phyloP scores from a whole-genome alignment of 129 eudicot species.

The Artemisia annua region DNA sequence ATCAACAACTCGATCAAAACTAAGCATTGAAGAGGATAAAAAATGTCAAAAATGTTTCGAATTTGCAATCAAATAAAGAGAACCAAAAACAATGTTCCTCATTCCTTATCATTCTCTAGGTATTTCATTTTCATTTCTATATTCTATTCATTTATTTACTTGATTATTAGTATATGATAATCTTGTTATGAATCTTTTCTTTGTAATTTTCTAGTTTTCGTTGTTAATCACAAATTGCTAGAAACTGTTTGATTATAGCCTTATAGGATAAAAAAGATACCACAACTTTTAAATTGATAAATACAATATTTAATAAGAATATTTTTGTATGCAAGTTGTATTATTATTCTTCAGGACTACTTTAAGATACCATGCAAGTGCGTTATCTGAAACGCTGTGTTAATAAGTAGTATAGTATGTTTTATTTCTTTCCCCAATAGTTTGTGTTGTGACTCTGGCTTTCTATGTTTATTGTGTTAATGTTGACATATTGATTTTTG shows the following conservation, averaged over 20 bases:
- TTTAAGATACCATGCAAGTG: not conserved
- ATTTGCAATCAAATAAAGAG: conserved; percentile 21
- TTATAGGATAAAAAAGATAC: too few relatives aligned
- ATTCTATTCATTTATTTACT: not conserved
- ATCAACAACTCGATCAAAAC: too few relatives aligned
- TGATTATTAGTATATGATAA: too few relatives aligned
- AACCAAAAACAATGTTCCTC: not conserved
- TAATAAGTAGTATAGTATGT: too few relatives aligned
- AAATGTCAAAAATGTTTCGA: conserved; percentile 31
- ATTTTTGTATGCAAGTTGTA: not conserved
- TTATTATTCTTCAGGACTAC: not conserved
- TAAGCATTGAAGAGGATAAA: not conserved
- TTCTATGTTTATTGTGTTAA: not conserved
- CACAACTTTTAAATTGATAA: too few relatives aligned
- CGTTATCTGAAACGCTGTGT: not conserved
- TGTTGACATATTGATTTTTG: conserved; percentile 5
- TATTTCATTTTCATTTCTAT: not conserved
- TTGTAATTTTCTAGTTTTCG: too few relatives aligned
- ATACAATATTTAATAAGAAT: not conserved
- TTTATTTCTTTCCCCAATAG: too few relatives aligned
- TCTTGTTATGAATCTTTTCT: too few relatives aligned
- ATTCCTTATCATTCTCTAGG: conserved; percentile 19
- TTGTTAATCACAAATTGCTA: too few relatives aligned
- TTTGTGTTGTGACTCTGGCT: not conserved
- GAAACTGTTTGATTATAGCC: too few relatives aligned